Percentiles rank a stretch among this genome's conserved stretches.
These are phyloP conservation scores for Amborella trichopoda DNA, from an alignment of 164 flowering plant species.

Conservation along the genomic window DNA sequence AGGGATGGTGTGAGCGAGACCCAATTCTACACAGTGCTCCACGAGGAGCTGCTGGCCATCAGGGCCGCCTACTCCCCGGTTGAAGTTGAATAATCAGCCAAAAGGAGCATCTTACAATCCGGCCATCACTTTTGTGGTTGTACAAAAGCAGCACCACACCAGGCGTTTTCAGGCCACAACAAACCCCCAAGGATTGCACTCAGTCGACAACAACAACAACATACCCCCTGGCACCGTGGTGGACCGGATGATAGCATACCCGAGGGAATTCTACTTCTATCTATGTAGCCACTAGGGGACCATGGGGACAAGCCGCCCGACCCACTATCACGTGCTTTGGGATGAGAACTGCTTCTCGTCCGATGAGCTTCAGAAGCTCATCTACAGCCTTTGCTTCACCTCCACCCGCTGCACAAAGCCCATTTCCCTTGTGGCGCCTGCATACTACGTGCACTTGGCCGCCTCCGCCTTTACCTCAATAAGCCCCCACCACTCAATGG, in stretches of 20 bases:
- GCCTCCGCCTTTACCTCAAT: slow-evolving; percentile 95
- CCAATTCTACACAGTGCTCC: slow-evolving; percentile 71
- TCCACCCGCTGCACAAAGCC: slow-evolving; percentile 90
- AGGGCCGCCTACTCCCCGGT: slow-evolving; percentile 44
- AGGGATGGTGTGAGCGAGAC: slow-evolving; percentile 94
- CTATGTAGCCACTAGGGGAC: slow-evolving; percentile 93
- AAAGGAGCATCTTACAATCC: slow-evolving; percentile 73
- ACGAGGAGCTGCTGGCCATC: slow-evolving; percentile 65
- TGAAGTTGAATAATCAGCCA: too few species aligned
- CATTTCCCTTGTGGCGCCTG: slow-evolving; percentile 86
- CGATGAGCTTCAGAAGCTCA: slow-evolving; percentile 75
- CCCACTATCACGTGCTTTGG: slow-evolving; percentile 80
- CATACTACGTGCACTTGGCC: slow-evolving; percentile 89
- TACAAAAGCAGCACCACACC: slow-evolving; percentile 91
- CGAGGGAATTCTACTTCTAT: slow-evolving; percentile 83
- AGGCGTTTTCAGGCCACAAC: slow-evolving; percentile 39
- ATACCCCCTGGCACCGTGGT: slow-evolving; percentile 92
- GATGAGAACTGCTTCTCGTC: slow-evolving; percentile 83
- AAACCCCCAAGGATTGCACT: slow-evolving; percentile 26
- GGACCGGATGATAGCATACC: slow-evolving; percentile 75
- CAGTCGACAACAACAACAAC: too few species aligned
- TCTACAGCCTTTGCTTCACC: slow-evolving; percentile 76
- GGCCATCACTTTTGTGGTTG: slow-evolving; percentile 66
- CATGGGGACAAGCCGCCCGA: slow-evolving; percentile 88
- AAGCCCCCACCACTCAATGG: slow-evolving; percentile 53